These are phyloP conservation scores for Furcasterigmium sp. DNA, from an alignment of 2,329 filamentous ascomycete genomes.

Conservation along the genomic window DNA sequence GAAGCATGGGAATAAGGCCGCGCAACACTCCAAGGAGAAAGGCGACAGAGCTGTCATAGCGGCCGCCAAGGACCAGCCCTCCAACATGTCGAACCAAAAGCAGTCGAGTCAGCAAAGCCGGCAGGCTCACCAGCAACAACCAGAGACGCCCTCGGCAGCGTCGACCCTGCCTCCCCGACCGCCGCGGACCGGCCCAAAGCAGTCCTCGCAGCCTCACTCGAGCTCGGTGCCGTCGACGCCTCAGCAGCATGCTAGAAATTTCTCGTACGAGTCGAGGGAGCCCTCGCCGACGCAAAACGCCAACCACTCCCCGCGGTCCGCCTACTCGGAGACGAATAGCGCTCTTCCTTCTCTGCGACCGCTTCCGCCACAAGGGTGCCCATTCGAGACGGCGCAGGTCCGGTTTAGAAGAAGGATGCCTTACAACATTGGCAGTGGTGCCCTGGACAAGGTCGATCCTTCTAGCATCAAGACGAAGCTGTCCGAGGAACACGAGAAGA, in stretches of 20 bases:
- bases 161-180: constrained; percentile 15
- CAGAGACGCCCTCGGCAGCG: constrained; percentile 4
- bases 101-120: constrained; percentile 22
- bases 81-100: constrained; percentile 44
- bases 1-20: constrained; percentile 60
- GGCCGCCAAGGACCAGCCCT: constrained; percentile 42
- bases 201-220: constrained; percentile 49
- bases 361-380: constrained; percentile 64
- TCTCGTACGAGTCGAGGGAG: constrained; percentile 70
- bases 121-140: background rate
- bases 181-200: constrained; percentile 18
- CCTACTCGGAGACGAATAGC: constrained; percentile 82
- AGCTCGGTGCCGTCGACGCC: constrained; percentile 92
- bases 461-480: constrained; percentile 68
- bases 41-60: constrained; percentile 57
- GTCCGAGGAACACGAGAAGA: constrained; percentile 66
- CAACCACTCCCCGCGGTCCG: constrained; percentile 83
- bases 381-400: constrained; percentile 82
- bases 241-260: constrained; percentile 79
- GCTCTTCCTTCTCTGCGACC: constrained; percentile 63
- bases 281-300: constrained; percentile 74
- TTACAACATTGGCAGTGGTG: constrained; percentile 81
- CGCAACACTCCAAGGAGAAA: constrained; percentile 52
- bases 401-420: constrained; percentile 82
- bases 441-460: constrained; percentile 65